Evolutionary conservation across 2,329 filamentous ascomycete genomes (phyloP), one percentile per base, ranked within the genome.

Genomic region (Peltaster fructicola): DNA sequence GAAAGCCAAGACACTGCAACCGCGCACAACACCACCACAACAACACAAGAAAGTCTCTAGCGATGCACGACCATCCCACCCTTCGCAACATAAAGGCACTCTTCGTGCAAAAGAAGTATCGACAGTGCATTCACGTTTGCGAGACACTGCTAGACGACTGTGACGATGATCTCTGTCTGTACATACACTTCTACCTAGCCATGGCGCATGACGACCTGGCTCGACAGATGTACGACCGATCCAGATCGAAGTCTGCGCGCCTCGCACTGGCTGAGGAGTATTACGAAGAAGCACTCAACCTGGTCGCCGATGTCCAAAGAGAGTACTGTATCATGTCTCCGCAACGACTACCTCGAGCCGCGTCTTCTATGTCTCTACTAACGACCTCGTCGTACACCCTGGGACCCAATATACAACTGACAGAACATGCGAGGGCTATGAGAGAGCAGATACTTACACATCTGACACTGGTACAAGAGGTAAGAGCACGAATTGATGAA

Each of bases 141-240:
- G 36, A 36, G 29, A 30, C 39, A 12, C 10, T 40, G n/a, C 33
- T 47, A 11, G 30, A 31, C 20, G 23, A 31, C 6, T 20, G 17
- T 10, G 20, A 23, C 17, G 14, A 23, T 6, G 21, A 15, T 20
- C 25, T 27, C 13, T 5, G 8, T 9, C 9, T 5, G 11, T 61
- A 53, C 34, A 45, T 62, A 18, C 46, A 48, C 30, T 59, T 61
- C 38, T 61, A 62, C 39, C 45, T 47, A 7, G 60, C 51, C 3
- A 41, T 57, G 7, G 55, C 48, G 14, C 53, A 57, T 30, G 59
- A 63, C 29, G 47, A 48, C 4, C 45, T 61, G n/a, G 59, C 55
- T 3, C 48, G 53, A 7, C 36, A 47, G 15, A 54, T 59, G 24
- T 57, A 61, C 26, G 44, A 54, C n/a, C 52, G 53, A 34, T 61